phyloP scores from a whole-genome alignment of 164 flowering plant genomes.

The Piper betle region DNA sequence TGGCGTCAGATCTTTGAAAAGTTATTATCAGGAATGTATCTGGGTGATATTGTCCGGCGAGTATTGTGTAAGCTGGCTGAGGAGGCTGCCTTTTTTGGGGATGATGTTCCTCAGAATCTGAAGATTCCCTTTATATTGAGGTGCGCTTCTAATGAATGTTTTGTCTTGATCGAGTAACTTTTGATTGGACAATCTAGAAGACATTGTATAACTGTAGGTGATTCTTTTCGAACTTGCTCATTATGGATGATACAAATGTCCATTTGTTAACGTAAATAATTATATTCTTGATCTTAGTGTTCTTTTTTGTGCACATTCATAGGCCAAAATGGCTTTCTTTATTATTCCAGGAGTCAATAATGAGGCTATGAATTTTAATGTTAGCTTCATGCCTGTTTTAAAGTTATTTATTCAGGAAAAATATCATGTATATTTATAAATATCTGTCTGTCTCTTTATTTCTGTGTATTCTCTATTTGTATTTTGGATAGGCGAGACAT shows the following conservation, averaged over 20 bases:
- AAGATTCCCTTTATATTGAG: slow-evolving; percentile 54
- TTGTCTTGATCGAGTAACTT: no score
- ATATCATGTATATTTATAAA: background rate
- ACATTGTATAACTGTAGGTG: no score
- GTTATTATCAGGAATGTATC: slow-evolving; percentile 88
- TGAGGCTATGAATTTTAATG: background rate
- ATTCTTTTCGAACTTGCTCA: no score
- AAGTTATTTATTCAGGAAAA: no score
- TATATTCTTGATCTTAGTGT: no score
- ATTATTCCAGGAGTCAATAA: no score
- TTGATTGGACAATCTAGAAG: no score
- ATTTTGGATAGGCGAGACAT: background rate
- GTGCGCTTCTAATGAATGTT: slow-evolving; percentile 23
- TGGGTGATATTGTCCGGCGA: slow-evolving; percentile 87
- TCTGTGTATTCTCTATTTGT: background rate
- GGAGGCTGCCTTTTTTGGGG: slow-evolving; percentile 88
- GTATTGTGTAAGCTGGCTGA: slow-evolving; percentile 75
- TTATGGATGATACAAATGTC: no score
- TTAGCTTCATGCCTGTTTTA: background rate
- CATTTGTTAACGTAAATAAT: no score
- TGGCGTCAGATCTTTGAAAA: slow-evolving; percentile 77
- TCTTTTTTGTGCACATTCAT: background rate
- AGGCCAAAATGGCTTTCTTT: background rate
- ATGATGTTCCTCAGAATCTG: slow-evolving; percentile 68
- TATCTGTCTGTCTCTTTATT: background rate